Percentiles rank a stretch among this genome's conserved stretches.
Conservation (phyloP, 495 filamentous ascomycete species). For the Lasiosphaeria hispida region DNA sequence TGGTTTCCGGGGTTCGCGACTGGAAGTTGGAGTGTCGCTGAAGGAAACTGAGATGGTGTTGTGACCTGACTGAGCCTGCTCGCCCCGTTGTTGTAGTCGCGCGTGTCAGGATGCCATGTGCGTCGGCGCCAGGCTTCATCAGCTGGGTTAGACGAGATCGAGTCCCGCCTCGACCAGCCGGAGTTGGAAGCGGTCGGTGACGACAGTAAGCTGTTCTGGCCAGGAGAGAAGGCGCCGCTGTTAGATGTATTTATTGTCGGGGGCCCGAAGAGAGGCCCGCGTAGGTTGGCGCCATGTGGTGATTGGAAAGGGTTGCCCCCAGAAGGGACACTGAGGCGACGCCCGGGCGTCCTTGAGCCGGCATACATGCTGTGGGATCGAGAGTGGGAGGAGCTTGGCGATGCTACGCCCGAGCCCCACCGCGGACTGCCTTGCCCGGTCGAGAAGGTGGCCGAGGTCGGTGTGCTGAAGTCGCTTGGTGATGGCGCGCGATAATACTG, state of each 20-base stretch:
- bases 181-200: constrained; percentile 73
- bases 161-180: constrained; percentile 61
- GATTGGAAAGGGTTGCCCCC: constrained; percentile 71
- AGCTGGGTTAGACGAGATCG: constrained; percentile 48
- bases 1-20: constrained; percentile 40
- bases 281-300: constrained; percentile 54
- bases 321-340: constrained; percentile 79
- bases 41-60: constrained; percentile 60
- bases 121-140: constrained; percentile 78
- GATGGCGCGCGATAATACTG: constrained; percentile 57
- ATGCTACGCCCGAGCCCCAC: constrained; percentile 61
- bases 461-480: constrained; percentile 71
- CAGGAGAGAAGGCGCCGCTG: constrained; percentile 52
- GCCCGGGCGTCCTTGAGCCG: constrained; percentile 63
- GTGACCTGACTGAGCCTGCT: constrained; percentile 51
- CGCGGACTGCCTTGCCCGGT: constrained; percentile 70
- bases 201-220: constrained; percentile 51
- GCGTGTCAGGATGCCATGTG: constrained; percentile 87
- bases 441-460: constrained; percentile 71
- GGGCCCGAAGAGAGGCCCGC: constrained; percentile 59
- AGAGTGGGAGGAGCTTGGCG: constrained; percentile 64
- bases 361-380: constrained; percentile 65
- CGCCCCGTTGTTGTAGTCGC: constrained; percentile 42
- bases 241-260: constrained; percentile 51
- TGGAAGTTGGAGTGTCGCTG: constrained; percentile 52